Conservation (phyloP, 768 basidiomycete species). For the Tremella fuciformis region DNA sequence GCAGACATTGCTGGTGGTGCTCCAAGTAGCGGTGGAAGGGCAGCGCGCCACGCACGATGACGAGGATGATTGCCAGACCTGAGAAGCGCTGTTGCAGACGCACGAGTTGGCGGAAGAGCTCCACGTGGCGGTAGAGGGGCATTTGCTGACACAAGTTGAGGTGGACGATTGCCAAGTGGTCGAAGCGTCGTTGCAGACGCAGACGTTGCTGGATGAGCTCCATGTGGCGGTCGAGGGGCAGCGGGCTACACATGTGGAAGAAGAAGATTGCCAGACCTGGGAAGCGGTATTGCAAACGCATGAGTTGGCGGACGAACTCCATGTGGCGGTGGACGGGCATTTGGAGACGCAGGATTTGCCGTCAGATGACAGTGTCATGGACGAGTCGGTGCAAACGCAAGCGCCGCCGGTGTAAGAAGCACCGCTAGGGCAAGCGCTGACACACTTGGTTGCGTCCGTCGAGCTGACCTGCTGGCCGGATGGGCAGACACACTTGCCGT, state of each 20-base stretch:
- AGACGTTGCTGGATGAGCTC: constrained; percentile 7
- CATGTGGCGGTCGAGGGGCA: constrained; percentile 4
- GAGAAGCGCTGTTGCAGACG: not conserved
- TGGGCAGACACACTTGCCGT: constrained; percentile 27
- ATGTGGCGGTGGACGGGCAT: constrained; percentile 14
- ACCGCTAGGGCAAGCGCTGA: constrained; percentile 13
- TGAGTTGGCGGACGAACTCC: not conserved
- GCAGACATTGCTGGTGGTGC: no score
- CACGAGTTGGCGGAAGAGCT: not conserved
- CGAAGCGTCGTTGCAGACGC: constrained; percentile 20
- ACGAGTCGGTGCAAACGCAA: constrained; percentile 23
- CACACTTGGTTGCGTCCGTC: constrained; percentile 18
- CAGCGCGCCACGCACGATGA: no score
- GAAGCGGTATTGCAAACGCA: no score
- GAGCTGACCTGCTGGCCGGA: constrained; percentile 18
- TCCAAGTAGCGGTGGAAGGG: no score
- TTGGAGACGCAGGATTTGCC: constrained; percentile 14
- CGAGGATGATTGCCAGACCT: not conserved
- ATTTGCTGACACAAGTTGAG: constrained; percentile 15
- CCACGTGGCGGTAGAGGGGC: constrained; percentile 9
- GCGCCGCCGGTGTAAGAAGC: constrained; percentile 11
- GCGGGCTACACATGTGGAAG: constrained; percentile 8
- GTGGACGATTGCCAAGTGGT: not conserved
- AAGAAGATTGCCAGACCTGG: no score
- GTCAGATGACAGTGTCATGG: constrained; percentile 10